Evolutionary conservation across 2,329 filamentous ascomycete species (phyloP).

Genomic region (Macrophomina phaseolina): DNA sequence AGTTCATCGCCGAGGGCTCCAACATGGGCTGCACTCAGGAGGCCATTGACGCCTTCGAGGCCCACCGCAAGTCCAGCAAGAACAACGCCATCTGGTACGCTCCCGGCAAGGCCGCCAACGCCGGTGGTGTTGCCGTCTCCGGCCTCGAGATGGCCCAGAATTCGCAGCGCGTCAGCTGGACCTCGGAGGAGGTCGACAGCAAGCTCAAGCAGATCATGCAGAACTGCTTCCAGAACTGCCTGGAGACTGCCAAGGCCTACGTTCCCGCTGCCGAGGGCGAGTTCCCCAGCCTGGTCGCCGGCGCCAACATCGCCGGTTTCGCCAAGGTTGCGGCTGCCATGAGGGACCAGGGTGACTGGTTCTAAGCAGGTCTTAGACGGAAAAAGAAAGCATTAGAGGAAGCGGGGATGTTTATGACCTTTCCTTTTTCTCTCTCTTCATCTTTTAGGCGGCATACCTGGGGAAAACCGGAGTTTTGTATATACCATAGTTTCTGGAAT

Average conservation of each 20-base stretch:
- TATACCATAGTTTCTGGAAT: constrained; percentile 21
- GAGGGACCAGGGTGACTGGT: constrained; percentile 98
- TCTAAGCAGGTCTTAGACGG: constrained; percentile 42
- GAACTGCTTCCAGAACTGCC: constrained; percentile 85
- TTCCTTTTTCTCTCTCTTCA: not conserved
- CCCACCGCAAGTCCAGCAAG: constrained; percentile 70
- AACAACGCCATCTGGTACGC: constrained; percentile 88
- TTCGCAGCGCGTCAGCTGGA: constrained; percentile 85
- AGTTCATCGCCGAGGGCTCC: constrained; percentile 92
- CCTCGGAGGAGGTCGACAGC: constrained; percentile 84
- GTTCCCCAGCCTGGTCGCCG: constrained; percentile 87
- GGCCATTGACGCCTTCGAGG: constrained; percentile 92
- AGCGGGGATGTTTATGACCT: not conserved
- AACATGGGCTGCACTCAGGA: constrained; percentile 99
- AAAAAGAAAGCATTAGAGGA: not conserved
- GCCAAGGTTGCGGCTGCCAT: constrained; percentile 94
- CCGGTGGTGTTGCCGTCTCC: constrained; percentile 94
- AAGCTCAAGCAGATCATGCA: constrained; percentile 96
- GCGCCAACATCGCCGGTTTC: constrained; percentile 97
- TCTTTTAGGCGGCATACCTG: not conserved
- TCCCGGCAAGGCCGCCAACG: constrained; percentile 94
- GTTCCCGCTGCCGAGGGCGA: constrained; percentile 78
- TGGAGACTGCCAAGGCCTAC: constrained; percentile 89
- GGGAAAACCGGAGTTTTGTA: constrained; percentile 21
- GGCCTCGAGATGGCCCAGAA: constrained; percentile 99